These are phyloP conservation scores for Leccinum rimulosum DNA, from an alignment of 768 basidiomycete species.

Conservation along the genomic window DNA sequence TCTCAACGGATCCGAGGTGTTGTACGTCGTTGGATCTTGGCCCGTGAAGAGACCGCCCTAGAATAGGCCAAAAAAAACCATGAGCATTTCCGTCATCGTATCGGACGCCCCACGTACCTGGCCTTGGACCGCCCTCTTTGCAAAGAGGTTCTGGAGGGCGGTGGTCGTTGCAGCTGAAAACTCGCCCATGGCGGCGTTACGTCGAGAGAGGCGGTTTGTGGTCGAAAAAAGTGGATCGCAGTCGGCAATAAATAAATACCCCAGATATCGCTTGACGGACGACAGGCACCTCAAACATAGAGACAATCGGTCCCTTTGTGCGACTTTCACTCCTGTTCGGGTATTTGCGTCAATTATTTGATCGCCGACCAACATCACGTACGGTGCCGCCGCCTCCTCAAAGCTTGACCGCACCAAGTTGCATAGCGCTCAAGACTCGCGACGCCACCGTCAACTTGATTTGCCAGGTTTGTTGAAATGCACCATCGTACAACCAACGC, in stretches of 20 bases:
- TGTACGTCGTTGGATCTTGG: conserved; percentile 65
- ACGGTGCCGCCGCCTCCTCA: too few species aligned
- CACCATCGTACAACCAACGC: too few species aligned
- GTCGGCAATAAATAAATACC: background rate
- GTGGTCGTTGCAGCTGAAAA: conserved; percentile 44
- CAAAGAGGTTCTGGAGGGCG: conserved; percentile 10
- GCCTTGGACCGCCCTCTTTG: conserved; percentile 25
- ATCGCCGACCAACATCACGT: background rate
- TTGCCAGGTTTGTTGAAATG: too few species aligned
- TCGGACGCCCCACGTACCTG: conserved; percentile 20
- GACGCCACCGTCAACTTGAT: background rate
- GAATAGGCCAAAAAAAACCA: background rate
- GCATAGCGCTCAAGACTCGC: background rate
- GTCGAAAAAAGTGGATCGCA: background rate
- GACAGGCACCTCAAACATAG: background rate
- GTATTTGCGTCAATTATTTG: background rate
- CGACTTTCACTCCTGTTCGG: background rate
- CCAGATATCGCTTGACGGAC: background rate
- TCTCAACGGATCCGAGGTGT: conserved; percentile 62
- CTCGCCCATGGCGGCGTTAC: conserved; percentile 35
- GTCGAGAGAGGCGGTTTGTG: background rate
- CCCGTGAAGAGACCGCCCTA: conserved; percentile 80
- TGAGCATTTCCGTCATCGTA: background rate
- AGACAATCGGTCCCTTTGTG: background rate
- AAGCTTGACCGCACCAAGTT: background rate